Conservation (phyloP, 306 rosid species). For the Canavalia gladiata region DNA sequence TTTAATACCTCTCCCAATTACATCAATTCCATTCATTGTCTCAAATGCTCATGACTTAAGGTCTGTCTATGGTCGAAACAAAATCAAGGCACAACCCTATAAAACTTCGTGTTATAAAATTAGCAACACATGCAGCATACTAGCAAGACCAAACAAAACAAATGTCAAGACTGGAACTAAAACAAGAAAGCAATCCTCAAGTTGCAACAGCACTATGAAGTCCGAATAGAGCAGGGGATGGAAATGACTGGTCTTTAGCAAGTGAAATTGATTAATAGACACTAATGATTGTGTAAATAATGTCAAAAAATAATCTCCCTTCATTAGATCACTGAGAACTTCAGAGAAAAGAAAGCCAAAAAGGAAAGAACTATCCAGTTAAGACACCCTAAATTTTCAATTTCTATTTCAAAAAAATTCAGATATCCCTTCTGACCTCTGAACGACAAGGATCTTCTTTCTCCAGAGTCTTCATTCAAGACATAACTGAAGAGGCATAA, state of each 20-base stretch:
- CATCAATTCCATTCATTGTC: background rate
- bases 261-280: conserved; percentile 46
- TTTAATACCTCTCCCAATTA: background rate
- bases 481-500: conserved; percentile 34
- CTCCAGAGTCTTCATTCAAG: conserved; percentile 50
- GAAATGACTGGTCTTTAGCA: conserved; percentile 41
- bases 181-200: conserved; percentile 13
- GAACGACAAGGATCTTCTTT: conserved; percentile 45
- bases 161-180: conserved; percentile 3
- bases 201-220: conserved; percentile 23
- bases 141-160: background rate
- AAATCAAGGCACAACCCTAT: background rate
- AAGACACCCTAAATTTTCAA: conserved; percentile 52
- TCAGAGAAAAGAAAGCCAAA: conserved; percentile 44
- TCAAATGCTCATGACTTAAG: background rate
- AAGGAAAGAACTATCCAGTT: conserved; percentile 47
- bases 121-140: conserved; percentile 24
- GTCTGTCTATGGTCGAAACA: conserved; percentile 6
- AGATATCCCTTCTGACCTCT: conserved; percentile 46
- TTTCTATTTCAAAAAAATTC: conserved; percentile 48
- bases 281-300: conserved; percentile 47
- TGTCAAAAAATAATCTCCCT: conserved; percentile 55
- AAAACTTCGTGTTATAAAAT: conserved; percentile 10
- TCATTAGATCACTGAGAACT: conserved; percentile 53
- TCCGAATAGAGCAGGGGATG: conserved; percentile 25